Evolutionary conservation across 805 yeast genomes (phyloP).

Genomic region (Teunomyces panamensis): DNA sequence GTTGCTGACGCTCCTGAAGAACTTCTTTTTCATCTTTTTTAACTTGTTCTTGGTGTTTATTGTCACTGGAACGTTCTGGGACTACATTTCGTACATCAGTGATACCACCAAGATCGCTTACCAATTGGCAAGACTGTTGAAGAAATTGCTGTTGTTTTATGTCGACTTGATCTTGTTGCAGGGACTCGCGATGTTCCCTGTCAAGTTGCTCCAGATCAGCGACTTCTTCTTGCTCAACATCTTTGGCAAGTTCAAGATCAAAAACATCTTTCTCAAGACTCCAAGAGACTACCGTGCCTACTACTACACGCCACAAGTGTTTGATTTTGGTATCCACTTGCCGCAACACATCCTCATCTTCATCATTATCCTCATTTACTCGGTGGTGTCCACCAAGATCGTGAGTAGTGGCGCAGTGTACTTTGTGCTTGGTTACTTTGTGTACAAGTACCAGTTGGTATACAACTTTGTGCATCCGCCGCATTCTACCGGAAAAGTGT

Average conservation of each 20-base stretch:
- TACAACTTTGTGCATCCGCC: slow-evolving; percentile 63
- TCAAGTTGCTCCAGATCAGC: slow-evolving; percentile 53
- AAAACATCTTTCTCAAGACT: slow-evolving; percentile 40
- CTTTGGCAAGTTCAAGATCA: slow-evolving; percentile 31
- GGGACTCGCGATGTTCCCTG: slow-evolving; percentile 65
- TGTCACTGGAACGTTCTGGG: slow-evolving; percentile 59
- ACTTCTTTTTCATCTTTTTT: slow-evolving; percentile 59
- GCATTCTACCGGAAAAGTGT: slow-evolving; percentile 63
- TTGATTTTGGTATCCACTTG: slow-evolving; percentile 58
- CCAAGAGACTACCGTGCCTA: slow-evolving; percentile 51
- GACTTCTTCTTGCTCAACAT: slow-evolving; percentile 48
- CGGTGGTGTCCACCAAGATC: slow-evolving; percentile 60
- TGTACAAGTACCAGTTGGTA: slow-evolving; percentile 59
- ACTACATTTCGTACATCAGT: slow-evolving; percentile 53
- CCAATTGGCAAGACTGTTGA: slow-evolving; percentile 51
- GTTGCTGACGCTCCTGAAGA: slow-evolving; percentile 53
- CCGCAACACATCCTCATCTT: slow-evolving; percentile 62
- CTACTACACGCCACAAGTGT: slow-evolving; percentile 56
- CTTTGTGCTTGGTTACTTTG: slow-evolving; percentile 55
- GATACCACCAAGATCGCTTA: slow-evolving; percentile 60
- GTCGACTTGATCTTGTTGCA: slow-evolving; percentile 65
- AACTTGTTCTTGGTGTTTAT: slow-evolving; percentile 61
- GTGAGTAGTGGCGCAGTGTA: slow-evolving; percentile 57
- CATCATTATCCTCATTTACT: slow-evolving; percentile 56
- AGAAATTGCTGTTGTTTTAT: slow-evolving; percentile 51